Base-by-base conservation (phyloP, 495 filamentous ascomycete genomes). In the Neurospora intermedia region DNA sequence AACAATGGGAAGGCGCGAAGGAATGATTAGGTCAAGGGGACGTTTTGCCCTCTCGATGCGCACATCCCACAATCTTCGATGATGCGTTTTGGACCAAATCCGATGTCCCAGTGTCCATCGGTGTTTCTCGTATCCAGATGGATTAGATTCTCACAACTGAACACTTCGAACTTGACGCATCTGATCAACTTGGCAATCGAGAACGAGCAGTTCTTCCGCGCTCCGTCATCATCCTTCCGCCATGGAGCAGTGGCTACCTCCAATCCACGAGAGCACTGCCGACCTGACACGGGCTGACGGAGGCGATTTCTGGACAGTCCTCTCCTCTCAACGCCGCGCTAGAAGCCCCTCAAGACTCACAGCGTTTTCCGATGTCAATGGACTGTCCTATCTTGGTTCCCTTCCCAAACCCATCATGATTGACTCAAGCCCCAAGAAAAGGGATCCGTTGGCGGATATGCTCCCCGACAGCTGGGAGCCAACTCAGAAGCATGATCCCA, bases 391-490 rank as follows among this genome's bases (percentile, higher is more conserved):
- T 39, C 41, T 71, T 15, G 23, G 38, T 27, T 2, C 70, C 15
- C 27, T 66, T 9, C 54, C 27, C 2, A 6, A 66, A 38, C 27
- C 6, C 54, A 18, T 66, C 27, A 18, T 35, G 54, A 66, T 18
- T 18, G 27, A 6, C 15, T 27, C 69, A 3, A 72, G 70, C n/a
- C 16, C 59, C 2, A 59, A 11, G 15, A 71, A 54, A 10, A 74
- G 59, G 9, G 74, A 75, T 15, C 54, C 70, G 3, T 38, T 75
- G 39, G 66, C 70, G 27, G 72, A 70, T 4, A 45, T 75, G 40
- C 69, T 75, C 3, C 43, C 18, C 9, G 40, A 41, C 2, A 41
- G 40, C 11, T 38, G 73, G 18, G 70, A 74, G 8, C 38, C n/a
- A 39, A 35, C 74, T 66, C 2, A 35, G 27, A 66, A 35, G 9